Base-by-base conservation (phyloP, 345 rosid species). In the Clarkia xantiana region DNA sequence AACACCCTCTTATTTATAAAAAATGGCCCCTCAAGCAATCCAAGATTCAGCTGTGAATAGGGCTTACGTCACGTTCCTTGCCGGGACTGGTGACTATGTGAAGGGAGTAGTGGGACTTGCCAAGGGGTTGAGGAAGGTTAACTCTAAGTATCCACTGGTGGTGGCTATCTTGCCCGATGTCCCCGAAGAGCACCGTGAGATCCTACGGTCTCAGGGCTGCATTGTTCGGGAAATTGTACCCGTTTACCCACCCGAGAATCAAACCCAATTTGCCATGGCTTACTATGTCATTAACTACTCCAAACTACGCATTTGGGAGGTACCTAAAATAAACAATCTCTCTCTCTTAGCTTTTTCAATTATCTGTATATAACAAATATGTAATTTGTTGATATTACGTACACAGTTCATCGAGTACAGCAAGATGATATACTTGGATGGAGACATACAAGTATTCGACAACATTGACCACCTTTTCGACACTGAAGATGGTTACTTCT, bases 71-170 rank as follows among this genome's bases (percentile, higher is more conserved):
- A 73, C 78, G n/a, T 69, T 66, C 45, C 45, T 72, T 42, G 77
- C 74, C 0, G 69, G 74, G 3, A 48, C 42, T 7, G 66, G 73
- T 0, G 75, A 73, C 49, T 63, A 66, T 18, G 52, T 60, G 15
- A 65, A 66, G 41, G 78, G 78, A 15, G 78, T 73, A 15, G 72
- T 69, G n/a, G 75, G 78, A 18, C 44, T 73, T 12, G 75, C 72
- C 57, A 73, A 70, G 57, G 78, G 78, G 6, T 18, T 73, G 49
- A 69, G 66, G 61, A 73, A 70, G 60, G 72, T 13, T 0, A 39
- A 45, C 48, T 66, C 67, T 49, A 51, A 54, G 53, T 70, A 73
- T 47, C 72, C 70, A 0, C 65, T 73, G 0, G 63, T 73, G 53
- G 78, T 73, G 19, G 75, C 78, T 0, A 22, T 70, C 52, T 22